phyloP scores from a whole-genome alignment of 225 moss, liverwort and hornwort species.

The Polytrichum commune region DNA sequence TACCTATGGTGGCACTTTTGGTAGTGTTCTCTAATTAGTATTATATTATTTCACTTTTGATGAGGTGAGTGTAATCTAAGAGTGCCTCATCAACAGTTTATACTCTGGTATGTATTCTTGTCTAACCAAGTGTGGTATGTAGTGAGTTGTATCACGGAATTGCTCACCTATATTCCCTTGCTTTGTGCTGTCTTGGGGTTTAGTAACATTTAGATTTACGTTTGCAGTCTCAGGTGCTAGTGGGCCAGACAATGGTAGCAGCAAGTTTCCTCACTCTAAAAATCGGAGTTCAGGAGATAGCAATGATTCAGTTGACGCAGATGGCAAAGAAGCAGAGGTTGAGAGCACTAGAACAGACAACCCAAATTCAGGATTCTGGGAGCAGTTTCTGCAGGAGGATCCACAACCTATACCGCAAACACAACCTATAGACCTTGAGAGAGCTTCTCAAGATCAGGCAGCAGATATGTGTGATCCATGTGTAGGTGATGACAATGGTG shows the following conservation, averaged over 20 bases:
- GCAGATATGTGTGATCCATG: slow-evolving; percentile 32
- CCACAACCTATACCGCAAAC: slow-evolving; percentile 39
- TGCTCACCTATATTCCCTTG: not conserved
- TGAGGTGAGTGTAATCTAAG: too few relatives aligned
- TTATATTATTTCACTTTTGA: too few relatives aligned
- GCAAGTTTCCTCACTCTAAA: slow-evolving; percentile 27
- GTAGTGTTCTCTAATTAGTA: too few relatives aligned
- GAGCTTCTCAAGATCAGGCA: slow-evolving; percentile 16
- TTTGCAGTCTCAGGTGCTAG: slow-evolving; percentile 26
- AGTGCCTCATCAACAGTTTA: too few relatives aligned
- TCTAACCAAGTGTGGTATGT: too few relatives aligned
- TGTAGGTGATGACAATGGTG: slow-evolving; percentile 28
- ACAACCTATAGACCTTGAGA: slow-evolving; percentile 17
- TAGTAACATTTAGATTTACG: not conserved
- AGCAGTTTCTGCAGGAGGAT: slow-evolving; percentile 77
- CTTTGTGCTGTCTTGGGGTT: not conserved
- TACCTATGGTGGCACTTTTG: too few relatives aligned
- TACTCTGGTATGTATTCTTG: too few relatives aligned
- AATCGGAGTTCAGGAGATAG: slow-evolving; percentile 27
- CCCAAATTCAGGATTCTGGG: slow-evolving; percentile 73
- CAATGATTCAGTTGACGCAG: slow-evolving; percentile 41
- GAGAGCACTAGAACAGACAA: slow-evolving; percentile 39
- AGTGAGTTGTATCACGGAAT: too few relatives aligned
- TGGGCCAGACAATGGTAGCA: slow-evolving; percentile 34
- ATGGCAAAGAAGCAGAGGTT: slow-evolving; percentile 45